These are phyloP conservation scores for Rhizoclosmatium globosum DNA, from an alignment of 192 early-diverging fungal genomes.

Conservation along the genomic window DNA sequence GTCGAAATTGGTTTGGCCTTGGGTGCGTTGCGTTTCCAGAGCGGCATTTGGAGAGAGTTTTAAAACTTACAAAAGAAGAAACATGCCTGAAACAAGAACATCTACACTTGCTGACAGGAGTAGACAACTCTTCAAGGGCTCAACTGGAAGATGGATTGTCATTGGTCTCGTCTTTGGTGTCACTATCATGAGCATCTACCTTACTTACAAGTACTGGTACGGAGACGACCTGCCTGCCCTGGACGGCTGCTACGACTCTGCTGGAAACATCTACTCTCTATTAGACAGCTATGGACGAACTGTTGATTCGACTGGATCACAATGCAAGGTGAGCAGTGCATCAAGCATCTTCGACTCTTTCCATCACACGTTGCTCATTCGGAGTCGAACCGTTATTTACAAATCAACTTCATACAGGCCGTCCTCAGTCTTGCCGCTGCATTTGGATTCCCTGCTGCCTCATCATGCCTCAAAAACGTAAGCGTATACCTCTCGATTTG, in stretches of 20 bases:
- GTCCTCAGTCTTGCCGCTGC: not conserved
- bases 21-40: not conserved
- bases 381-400: not conserved
- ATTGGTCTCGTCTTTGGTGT: not conserved
- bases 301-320: not conserved
- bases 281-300: not conserved
- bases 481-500: not conserved
- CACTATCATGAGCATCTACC: not conserved
- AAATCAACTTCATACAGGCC: not conserved
- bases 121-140: not conserved
- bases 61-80: no score
- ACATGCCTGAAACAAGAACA: no score
- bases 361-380: not conserved
- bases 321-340: constrained; percentile 24
- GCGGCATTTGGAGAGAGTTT: constrained; percentile 5
- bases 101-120: no score
- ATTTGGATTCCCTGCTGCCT: constrained; percentile 21
- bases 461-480: constrained; percentile 20
- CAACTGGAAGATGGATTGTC: not conserved
- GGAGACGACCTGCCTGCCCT: not conserved
- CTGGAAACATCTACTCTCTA: constrained; percentile 12
- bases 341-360: not conserved
- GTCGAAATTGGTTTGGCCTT: not conserved
- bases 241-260: constrained; percentile 28
- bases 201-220: not conserved